Base-by-base conservation (phyloP, 2,329 filamentous ascomycete species). In the Xenosphaeropsis pyriputrescens region DNA sequence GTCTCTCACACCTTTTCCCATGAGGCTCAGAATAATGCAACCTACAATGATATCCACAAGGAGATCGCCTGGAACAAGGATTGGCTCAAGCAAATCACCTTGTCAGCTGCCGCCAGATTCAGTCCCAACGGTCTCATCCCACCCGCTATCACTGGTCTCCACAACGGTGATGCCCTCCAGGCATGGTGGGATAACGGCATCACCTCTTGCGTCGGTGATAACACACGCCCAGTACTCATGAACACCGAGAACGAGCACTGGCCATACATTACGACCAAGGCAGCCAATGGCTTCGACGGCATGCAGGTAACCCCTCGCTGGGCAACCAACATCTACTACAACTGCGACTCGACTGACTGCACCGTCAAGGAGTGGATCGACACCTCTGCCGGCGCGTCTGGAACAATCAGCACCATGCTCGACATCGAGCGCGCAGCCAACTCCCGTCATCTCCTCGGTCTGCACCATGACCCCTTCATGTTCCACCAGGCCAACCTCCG, bases 1-100 rank as follows among this genome's bases (percentile, higher is more conserved):
- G 57, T 78, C n/a, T 74, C 71, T 1, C 73, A 78, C 53, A 77
- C 73, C 1, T 77, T 76, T 51, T 70, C 69, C 2, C 73, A 77
- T 44, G 58, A 67, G 45, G 65, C 68, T 43, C 55, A 75, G 41
- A 67, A 75, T 47, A 75, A 76, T 43, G 68, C 71, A 6, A 76
- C 72, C 1, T 76, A 72, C 54, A 49, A 57, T 3, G 73, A 78
- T 46, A 59, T 70, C 2, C 51, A 52, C 40, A 68, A 66, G 45
- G 73, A 78, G 51, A 73, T 77, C 32, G 57, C 60, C 16, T 77
- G 72, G 58, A 78, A 78, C 55, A 59, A 68, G 45, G 68, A 63
- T 9, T 78, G 72, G 71, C 51, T 75, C 32, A 59, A 62, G 42
- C 65, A 72, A 46, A 59, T 65, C 8, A 68, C 68, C 11, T 57